These are phyloP conservation scores for Solanum chilense DNA, from an alignment of 257 asterid genomes.

Conservation along the genomic window DNA sequence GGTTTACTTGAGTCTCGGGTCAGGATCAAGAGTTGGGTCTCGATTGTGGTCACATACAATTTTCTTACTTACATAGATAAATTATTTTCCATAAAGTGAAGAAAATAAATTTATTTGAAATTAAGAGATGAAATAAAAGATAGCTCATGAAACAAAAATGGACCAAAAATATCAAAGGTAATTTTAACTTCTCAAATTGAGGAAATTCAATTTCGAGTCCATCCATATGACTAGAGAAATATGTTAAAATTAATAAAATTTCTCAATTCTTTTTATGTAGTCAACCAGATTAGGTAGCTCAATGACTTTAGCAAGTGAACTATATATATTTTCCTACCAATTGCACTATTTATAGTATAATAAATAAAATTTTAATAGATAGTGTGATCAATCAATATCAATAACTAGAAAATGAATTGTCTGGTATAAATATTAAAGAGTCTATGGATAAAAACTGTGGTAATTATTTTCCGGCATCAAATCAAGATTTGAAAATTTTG, in stretches of 20 bases:
- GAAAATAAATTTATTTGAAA: not conserved
- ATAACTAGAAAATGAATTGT: not conserved
- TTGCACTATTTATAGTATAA: not conserved
- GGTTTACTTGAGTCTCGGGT: not conserved
- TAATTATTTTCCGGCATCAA: not conserved
- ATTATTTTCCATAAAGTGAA: too few relatives aligned
- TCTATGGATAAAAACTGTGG: not conserved
- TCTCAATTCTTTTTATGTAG: not conserved
- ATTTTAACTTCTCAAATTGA: not conserved
- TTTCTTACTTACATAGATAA: not conserved
- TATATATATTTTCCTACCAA: not conserved
- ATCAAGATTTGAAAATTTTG: too few relatives aligned
- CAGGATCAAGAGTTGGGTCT: not conserved
- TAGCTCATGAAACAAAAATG: too few relatives aligned
- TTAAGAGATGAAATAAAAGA: too few relatives aligned
- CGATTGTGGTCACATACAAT: too few relatives aligned
- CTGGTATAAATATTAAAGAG: not conserved
- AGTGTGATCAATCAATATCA: not conserved
- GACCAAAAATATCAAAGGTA: too few relatives aligned
- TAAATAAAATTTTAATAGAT: not conserved
- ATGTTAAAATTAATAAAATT: not conserved
- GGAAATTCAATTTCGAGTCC: not conserved
- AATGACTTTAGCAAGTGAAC: not conserved
- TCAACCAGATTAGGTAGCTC: not conserved
- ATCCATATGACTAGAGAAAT: not conserved